Evolutionary conservation across 1,139 yeast species (phyloP).

Genomic region (Candida smagusa): DNA sequence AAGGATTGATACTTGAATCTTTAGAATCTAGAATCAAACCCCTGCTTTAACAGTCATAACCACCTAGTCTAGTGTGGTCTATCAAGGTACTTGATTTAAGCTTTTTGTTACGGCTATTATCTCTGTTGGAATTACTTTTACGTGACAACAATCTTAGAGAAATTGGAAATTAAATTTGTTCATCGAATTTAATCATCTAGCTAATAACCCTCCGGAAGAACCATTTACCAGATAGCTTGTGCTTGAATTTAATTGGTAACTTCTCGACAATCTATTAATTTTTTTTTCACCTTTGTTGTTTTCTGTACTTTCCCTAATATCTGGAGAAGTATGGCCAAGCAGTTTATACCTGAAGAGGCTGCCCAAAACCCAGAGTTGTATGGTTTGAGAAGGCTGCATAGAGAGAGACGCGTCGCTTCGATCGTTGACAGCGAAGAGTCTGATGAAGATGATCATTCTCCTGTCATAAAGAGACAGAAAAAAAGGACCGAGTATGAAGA

Average conservation of each 20-base stretch:
- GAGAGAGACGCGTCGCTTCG: constrained; percentile 53
- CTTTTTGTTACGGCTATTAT: no score
- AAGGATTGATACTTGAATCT: no score
- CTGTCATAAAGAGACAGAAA: constrained; percentile 11
- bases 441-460: constrained; percentile 27
- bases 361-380: constrained; percentile 79
- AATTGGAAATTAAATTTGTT: no score
- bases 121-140: no score
- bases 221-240: no score
- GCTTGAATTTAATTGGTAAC: not conserved
- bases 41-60: no score
- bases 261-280: not conserved
- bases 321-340: constrained; percentile 17
- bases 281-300: constrained; percentile 12
- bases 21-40: no score
- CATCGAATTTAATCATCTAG: no score
- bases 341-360: constrained; percentile 38
- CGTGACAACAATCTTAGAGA: no score
- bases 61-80: no score
- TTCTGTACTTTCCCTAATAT: constrained; percentile 6
- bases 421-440: constrained; percentile 41
- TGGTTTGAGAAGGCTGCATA: constrained; percentile 83
- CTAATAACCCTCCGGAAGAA: no score
- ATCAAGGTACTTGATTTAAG: no score
- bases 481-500: constrained; percentile 16